phyloP scores from a whole-genome alignment of 306 rosid genomes.

The Citrullus amarus region DNA sequence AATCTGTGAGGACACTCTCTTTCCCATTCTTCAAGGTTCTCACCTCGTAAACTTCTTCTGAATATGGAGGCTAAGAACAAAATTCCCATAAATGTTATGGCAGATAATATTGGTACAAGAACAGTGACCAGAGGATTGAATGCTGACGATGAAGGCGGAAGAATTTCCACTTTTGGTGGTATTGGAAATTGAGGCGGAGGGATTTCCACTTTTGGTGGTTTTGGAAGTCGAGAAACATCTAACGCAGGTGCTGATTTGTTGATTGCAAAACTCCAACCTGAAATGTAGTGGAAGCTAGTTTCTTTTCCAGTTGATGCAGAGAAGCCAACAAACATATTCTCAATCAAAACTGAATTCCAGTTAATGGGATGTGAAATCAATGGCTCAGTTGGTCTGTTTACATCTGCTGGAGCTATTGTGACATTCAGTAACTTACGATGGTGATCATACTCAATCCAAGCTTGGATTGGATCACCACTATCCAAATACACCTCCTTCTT shows the following conservation, averaged over 20 bases:
- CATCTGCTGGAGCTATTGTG: conserved; percentile 29
- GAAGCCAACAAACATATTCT: conserved; percentile 45
- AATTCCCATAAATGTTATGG: conserved; percentile 14
- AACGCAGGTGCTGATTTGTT: conserved; percentile 20
- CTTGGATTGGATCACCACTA: conserved; percentile 30
- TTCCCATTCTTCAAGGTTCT: conserved; percentile 68
- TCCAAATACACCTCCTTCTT: conserved; percentile 27
- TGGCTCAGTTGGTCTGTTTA: conserved; percentile 23
- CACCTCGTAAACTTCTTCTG: conserved; percentile 18
- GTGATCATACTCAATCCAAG: conserved; percentile 68
- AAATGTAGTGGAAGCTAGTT: conserved; percentile 50
- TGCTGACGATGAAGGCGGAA: not conserved
- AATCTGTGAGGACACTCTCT: conserved; percentile 65
- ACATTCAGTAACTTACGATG: conserved; percentile 12
- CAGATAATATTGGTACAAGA: conserved; percentile 24
- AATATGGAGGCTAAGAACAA: conserved; percentile 9
- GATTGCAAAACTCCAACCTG: conserved; percentile 56
- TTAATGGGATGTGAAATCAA: not conserved
- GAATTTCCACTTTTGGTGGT: conserved; percentile 20
- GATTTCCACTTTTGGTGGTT: conserved; percentile 19
- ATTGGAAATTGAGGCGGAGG: conserved; percentile 20
- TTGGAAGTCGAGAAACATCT: conserved; percentile 25
- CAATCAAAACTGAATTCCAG: conserved; percentile 7
- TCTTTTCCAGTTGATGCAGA: conserved; percentile 53
- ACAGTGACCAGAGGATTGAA: conserved; percentile 11